These are phyloP conservation scores for Clonostachys rosea DNA, from an alignment of 2,329 filamentous ascomycete species.

Conservation along the genomic window DNA sequence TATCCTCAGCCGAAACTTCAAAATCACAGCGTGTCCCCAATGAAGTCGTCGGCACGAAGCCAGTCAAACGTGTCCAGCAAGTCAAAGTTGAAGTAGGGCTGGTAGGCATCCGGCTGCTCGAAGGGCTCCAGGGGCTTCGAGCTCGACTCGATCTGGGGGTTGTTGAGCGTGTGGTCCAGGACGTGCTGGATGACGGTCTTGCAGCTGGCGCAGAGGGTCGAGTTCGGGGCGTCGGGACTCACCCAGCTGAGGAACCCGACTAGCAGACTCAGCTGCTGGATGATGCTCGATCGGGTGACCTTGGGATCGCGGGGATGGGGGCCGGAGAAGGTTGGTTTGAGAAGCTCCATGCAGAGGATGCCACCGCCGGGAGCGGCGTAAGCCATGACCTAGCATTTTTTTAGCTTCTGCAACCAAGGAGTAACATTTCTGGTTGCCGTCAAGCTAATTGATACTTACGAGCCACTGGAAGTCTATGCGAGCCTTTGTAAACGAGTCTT, in stretches of 20 bases:
- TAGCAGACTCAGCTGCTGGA: conserved; percentile 44
- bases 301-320: conserved; percentile 11
- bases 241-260: conserved; percentile 45
- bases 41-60: conserved; percentile 16
- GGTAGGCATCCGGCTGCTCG: background rate
- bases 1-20: too few species aligned
- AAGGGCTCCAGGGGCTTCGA: too few species aligned
- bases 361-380: conserved; percentile 41
- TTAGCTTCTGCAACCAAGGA: conserved; percentile 22
- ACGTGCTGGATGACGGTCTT: conserved; percentile 25
- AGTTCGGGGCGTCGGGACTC: conserved; percentile 36
- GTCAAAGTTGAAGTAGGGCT: conserved; percentile 35
- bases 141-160: background rate
- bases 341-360: conserved; percentile 35
- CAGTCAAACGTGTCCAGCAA: conserved; percentile 44
- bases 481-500: conserved; percentile 30
- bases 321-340: conserved; percentile 11
- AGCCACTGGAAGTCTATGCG: conserved; percentile 38
- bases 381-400: conserved; percentile 27
- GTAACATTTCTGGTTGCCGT: conserved; percentile 13
- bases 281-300: conserved; percentile 35
- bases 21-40: too few species aligned
- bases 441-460: conserved; percentile 5
- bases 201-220: background rate
- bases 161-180: conserved; percentile 40